These are phyloP conservation scores for Sambucus nigra DNA, from an alignment of 129 eudicot genomes.

Conservation along the genomic window DNA sequence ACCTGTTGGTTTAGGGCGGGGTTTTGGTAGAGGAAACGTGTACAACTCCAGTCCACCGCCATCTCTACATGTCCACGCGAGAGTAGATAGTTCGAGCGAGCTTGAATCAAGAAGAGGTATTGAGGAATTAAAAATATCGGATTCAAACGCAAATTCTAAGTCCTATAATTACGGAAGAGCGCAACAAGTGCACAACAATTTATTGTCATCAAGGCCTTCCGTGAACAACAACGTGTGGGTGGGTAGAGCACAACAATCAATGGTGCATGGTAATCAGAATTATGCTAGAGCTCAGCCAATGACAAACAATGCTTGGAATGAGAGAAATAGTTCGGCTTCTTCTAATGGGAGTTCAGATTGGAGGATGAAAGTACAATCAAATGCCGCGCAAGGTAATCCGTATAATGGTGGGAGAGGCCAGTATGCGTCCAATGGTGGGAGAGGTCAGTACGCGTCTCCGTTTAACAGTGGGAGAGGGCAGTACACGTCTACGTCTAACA, in stretches of 20 bases:
- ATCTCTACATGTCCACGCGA: too few species aligned
- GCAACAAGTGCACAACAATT: not conserved
- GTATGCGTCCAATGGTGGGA: too few species aligned
- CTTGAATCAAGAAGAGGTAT: too few species aligned
- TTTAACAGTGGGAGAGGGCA: too few species aligned
- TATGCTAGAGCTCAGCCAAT: not conserved
- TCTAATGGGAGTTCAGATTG: not conserved
- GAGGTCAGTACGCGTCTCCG: too few species aligned
- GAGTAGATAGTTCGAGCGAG: too few species aligned
- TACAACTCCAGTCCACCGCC: not conserved
- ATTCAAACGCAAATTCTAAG: not conserved
- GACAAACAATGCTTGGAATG: not conserved
- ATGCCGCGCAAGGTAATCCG: not conserved
- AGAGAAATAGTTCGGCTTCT: too few species aligned
- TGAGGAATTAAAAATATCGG: not conserved
- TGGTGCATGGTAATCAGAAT: not conserved
- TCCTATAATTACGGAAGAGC: not conserved
- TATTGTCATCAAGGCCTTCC: too few species aligned
- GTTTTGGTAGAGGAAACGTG: slow-evolving; percentile 10
- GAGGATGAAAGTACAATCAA: not conserved
- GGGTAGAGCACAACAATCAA: too few species aligned
- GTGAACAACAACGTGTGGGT: too few species aligned
- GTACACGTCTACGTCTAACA: too few species aligned
- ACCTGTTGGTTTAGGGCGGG: slow-evolving; percentile 13
- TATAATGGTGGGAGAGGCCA: too few species aligned